Base-by-base conservation (phyloP, 2,329 filamentous ascomycete genomes). In the Calonectria pseudoreteaudii region DNA sequence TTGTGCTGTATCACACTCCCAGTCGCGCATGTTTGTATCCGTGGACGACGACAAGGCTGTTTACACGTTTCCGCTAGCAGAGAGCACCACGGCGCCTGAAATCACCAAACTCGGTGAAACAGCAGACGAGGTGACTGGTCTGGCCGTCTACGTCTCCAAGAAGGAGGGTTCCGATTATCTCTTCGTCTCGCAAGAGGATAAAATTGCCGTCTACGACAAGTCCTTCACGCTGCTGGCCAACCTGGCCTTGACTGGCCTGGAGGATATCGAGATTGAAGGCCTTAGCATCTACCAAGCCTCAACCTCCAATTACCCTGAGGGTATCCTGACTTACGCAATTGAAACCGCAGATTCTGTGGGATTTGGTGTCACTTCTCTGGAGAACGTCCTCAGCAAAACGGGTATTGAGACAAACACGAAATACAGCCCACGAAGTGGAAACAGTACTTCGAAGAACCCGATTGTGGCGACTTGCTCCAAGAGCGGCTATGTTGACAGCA, bases 201-300 rank as follows among this genome's bases (percentile, higher is more conserved):
- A 78, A 6, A 75, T 89, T 31, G 80, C 82, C 2, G 78, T 88
- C 5, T 89, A 88, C 72, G 79, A 83, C 20, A 75, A 81, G 4
- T 75, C 79, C 0, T 84, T 87, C 58, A 74, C 80, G 0, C 79
- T 83, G 0, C 73, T 86, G 2, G 87, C 85, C 2, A 85, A 82
- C 0, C 72, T 86, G 18, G 79, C 79, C 0, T 66, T 88, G 50
- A 83, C 81, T 0, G 86, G 86, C 0, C 78, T 83, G 4, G 81
- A 87, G 16, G 84, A 86, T 0, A 84, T 88, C 18, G 84, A 88
- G 75, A 74, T 86, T 10, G 76, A 87, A 58, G 87, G 87, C 1
- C 77, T 88, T 10, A 83, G 80, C 64, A 72, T 88, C 7, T 86
- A 86, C 56, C 87, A 89, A 75, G 78, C 78, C 4, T 62, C 80